Base-by-base conservation (phyloP, 2,329 filamentous ascomycete genomes). In the Ophiostoma tasmaniense region DNA sequence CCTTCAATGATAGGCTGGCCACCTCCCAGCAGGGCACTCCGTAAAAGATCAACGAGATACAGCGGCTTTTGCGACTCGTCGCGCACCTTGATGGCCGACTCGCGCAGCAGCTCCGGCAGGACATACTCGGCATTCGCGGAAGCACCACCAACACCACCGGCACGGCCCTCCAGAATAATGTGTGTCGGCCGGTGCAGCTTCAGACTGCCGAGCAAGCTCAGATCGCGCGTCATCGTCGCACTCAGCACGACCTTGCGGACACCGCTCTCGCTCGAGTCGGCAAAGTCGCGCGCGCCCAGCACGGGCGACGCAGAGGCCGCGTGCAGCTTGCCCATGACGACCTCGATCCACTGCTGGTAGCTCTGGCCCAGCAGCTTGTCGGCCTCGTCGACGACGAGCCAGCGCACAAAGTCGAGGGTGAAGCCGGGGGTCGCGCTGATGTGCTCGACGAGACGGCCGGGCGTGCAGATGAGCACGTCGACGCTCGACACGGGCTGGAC, bases 321-420 rank as follows among this genome's bases (percentile, higher is more conserved):
- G 50, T 52, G 35, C 22, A 91, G 81, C 62, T 81, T 80, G 20
- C 88, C 85, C 75, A 92, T 89, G 7, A 95, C 86, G 0, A 89
- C 80, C 55, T 88, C 86, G 2, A 96, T 82, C 93, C 93, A 97
- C 74, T 94, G 90, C 76, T 97, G 93, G 78, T 95, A 97, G 75
- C 90, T 93, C 77, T 98, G 92, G 61, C 93, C 90, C 6, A 98
- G 84, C 14, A 98, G 81, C 76, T 95, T 92, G 78, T 98, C 94
- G 13, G 94, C 95, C 79, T 98, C 94, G 74, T 98, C 94, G 64
- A 97, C 90, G 2, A 97, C 87, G 0, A 98, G 82, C 93, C 93
- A 98, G 71, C 91, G 87, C 4, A 97, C 82, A 75, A 90, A 84
- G 69, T 90, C 86, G 28, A 98, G 82, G 0, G 84, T 86, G 76